Conservation (phyloP, 2,329 filamentous ascomycete genomes). For the Aspergillus sojae region DNA sequence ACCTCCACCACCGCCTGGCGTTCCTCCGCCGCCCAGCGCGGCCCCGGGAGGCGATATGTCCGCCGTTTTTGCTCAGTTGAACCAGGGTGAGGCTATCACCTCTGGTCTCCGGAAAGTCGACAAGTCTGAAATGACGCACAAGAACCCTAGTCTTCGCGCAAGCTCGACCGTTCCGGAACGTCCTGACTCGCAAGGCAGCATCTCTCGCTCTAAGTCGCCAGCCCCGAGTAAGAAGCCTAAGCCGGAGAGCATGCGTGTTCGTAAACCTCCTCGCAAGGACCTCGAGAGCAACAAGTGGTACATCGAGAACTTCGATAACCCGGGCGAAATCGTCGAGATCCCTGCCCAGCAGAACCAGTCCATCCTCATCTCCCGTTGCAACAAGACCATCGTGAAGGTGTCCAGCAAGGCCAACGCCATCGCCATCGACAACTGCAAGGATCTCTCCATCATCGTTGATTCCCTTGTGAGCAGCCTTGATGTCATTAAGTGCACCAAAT, state of each 20-base stretch:
- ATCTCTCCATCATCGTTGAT: constrained; percentile 84
- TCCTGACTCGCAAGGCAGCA: constrained; percentile 55
- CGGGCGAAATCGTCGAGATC: constrained; percentile 74
- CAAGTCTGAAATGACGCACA: constrained; percentile 95
- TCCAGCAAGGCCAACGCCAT: constrained; percentile 97
- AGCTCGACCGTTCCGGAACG: constrained; percentile 68
- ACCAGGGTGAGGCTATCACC: constrained; percentile 86
- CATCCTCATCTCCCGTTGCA: constrained; percentile 88
- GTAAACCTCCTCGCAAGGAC: constrained; percentile 78
- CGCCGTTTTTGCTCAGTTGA: constrained; percentile 89
- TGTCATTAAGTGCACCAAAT: constrained; percentile 92
- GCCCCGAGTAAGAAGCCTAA: constrained; percentile 86
- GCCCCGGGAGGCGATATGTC: constrained; percentile 64
- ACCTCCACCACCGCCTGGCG: constrained; percentile 64
- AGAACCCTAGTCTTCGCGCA: constrained; percentile 85
- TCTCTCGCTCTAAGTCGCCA: constrained; percentile 74
- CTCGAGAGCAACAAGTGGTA: constrained; percentile 92
- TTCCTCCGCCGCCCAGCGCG: constrained; percentile 59
- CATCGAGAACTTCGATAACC: constrained; percentile 89
- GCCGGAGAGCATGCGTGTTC: constrained; percentile 79
- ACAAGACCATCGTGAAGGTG: constrained; percentile 84
- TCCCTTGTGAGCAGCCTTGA: constrained; percentile 89
- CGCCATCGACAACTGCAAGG: constrained; percentile 85
- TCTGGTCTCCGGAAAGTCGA: constrained; percentile 90
- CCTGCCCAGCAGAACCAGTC: constrained; percentile 82